Evolutionary conservation across 1,139 yeast genomes (phyloP), one percentile per base, ranked within the genome.

Genomic region (Fermentozyma sake): DNA sequence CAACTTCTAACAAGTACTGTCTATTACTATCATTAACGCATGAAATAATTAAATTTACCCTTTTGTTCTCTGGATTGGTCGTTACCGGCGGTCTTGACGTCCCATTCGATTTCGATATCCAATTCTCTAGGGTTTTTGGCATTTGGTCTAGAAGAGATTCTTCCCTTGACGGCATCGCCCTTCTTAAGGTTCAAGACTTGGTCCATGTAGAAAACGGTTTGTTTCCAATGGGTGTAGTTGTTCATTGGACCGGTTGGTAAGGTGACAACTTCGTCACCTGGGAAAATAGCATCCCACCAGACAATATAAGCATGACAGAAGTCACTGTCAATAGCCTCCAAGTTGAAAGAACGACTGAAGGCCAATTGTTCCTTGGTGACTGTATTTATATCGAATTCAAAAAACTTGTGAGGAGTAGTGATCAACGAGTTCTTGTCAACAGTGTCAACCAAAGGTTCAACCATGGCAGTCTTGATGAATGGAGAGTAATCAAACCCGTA

Each of bases 221-320:
- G 98, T 58, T 91, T 93, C 99, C 99, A 93, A 55, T 84, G 95
- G 14, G 94, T 84, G 61, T 82, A 82, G 40, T 75, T 72, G 29
- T 79, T 74, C 66, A 79, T 82, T 23, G 95, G 91, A 17, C 94
- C 94, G 12, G 95, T 84, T 20, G 83, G 76, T 48, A 84, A 81
- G 19, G 65, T 65, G 24, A 80, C 77, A 34, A 69, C 73, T 41
- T 75, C 76, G 33, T 70, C 68, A 39, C 79, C 77, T 33, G 86
- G 84, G 72, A 91, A 91, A 43, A 76, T 87, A 48, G 89, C 84
- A 50, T 91, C 98, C 54, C 89, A 91, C 96, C 97, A 91, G 14
- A 89, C 82, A 39, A 93, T 78, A 39, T 84, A 65, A 18, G 96
- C 99, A 48, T 87, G 96, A 38, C 93, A 75, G 44, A 72, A 64